A percentile compares a stretch with the other conserved stretches of the same genome.
These are phyloP conservation scores for Monosporascus sp. DNA, from an alignment of 2,329 filamentous ascomycete genomes.

Conservation along the genomic window DNA sequence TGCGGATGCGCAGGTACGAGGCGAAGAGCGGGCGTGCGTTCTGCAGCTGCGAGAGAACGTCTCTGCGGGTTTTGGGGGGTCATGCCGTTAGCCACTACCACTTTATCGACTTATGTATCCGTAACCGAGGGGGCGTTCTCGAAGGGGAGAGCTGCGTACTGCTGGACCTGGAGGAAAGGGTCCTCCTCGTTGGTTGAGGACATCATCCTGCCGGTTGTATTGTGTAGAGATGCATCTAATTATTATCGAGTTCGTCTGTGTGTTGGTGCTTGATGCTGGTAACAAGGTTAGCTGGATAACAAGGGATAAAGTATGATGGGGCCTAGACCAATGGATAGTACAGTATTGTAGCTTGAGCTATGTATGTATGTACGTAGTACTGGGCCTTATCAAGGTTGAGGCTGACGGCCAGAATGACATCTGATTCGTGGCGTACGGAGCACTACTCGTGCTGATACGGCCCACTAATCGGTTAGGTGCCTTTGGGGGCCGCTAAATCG, in stretches of 20 bases:
- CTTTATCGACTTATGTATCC: neutral
- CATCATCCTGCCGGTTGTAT: slow-evolving; percentile 50
- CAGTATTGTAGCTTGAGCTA: too few relatives aligned
- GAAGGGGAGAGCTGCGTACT: slow-evolving; percentile 39
- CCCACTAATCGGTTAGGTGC: too few relatives aligned
- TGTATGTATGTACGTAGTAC: too few relatives aligned
- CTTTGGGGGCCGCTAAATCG: slow-evolving; percentile 17
- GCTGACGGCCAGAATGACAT: neutral
- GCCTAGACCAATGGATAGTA: too few relatives aligned
- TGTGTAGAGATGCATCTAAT: slow-evolving; percentile 17
- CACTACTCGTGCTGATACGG: too few relatives aligned
- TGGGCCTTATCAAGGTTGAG: neutral
- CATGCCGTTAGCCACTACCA: too few relatives aligned
- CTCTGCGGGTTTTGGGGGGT: slow-evolving; percentile 49
- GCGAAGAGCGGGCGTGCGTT: slow-evolving; percentile 82
- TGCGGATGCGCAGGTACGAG: slow-evolving; percentile 93
- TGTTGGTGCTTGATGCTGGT: neutral
- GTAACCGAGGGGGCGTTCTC: slow-evolving; percentile 1
- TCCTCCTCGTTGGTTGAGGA: slow-evolving; percentile 64
- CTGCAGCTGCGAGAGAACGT: slow-evolving; percentile 79
- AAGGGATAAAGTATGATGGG: too few relatives aligned
- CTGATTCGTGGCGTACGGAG: neutral
- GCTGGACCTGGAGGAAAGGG: slow-evolving; percentile 68
- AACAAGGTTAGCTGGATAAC: neutral
- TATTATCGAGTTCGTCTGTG: neutral